Evolutionary conservation across 1,139 yeast species (phyloP).

Genomic region (Geotrichum histeridarum): DNA sequence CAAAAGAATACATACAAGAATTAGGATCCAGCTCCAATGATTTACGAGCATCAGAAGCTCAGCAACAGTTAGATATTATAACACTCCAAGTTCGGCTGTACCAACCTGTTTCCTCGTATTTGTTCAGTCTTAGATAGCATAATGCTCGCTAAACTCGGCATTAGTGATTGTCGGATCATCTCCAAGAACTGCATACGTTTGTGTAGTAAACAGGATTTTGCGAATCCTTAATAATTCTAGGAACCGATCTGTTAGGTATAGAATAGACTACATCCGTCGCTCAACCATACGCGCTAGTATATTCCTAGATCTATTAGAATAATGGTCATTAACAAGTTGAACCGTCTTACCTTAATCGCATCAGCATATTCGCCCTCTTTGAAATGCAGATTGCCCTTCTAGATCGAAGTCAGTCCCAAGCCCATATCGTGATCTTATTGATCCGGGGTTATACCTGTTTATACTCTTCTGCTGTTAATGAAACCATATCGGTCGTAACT

Average conservation of each 20-base stretch:
- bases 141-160: slow-evolving; percentile 27
- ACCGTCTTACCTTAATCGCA: slow-evolving; percentile 31
- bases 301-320: slow-evolving; percentile 22
- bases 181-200: slow-evolving; percentile 24
- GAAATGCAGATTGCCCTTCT: slow-evolving; percentile 36
- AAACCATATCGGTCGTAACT: background rate
- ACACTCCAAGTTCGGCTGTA: background rate
- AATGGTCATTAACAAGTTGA: background rate
- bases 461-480: slow-evolving; percentile 13
- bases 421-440: background rate
- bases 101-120: slow-evolving; percentile 28
- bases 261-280: background rate
- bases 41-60: slow-evolving; percentile 34
- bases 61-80: background rate
- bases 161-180: background rate
- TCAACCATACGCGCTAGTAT: slow-evolving; percentile 30
- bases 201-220: slow-evolving; percentile 31
- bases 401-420: background rate
- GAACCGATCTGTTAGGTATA: too few species aligned
- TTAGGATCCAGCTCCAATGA: slow-evolving; percentile 35
- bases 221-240: slow-evolving; percentile 30
- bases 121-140: slow-evolving; percentile 27
- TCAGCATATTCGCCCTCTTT: slow-evolving; percentile 38
- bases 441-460: slow-evolving; percentile 10
- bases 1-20: slow-evolving; percentile 20